Evolutionary conservation across 768 basidiomycete species (phyloP), one percentile per base, ranked within the genome.

Genomic region (Suillus spraguei): DNA sequence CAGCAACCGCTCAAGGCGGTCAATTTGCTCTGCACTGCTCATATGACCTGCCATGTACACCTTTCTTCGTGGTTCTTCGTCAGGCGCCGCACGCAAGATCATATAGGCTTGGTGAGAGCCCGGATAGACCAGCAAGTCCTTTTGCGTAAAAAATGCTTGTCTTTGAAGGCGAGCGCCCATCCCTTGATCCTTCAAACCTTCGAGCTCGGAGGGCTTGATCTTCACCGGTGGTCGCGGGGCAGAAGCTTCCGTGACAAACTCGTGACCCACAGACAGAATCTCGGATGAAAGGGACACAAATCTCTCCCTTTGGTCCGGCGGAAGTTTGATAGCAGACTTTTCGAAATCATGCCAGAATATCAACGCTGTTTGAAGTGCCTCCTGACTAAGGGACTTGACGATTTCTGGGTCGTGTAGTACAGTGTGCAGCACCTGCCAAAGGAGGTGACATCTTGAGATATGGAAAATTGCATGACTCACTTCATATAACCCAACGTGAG

Each of bases 261-360:
- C 83, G 20, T 97, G 87, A 14, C 96, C 96, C 14, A 98, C 89
- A 1, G 88, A 80, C 24, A 97, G 82, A 63, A 99, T 92, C 62
- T 94, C 89, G 16, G 96, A 93, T 3, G 95, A 97, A 13, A 98
- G 80, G 1, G 90, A 85, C 20, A 99, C 95, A 66, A 97, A 98
- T 65, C 85, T 87, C 41, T 86, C 81, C 46, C 97, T 86, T 68
- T 94, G 82, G 11, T 81, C 81, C 0, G 89, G 85, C 11, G 94
- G 90, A 14, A 99, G 83, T 73, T 96, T 85, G 66, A 99, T 96
- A 10, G 94, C 97, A 16, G 96, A 99, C 75, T 95, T 95, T 72
- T 97, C 94, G 76, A 99, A 99, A 81, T 99, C 97, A 54, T 91
- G 85, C 85, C 94, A 90, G 77, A 99, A 99, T 64, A 96, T 96